Evolutionary conservation across 192 early-diverging fungal species (phyloP), one percentile per base, ranked within the genome.

Genomic region (Backusella parvicylindrica): DNA sequence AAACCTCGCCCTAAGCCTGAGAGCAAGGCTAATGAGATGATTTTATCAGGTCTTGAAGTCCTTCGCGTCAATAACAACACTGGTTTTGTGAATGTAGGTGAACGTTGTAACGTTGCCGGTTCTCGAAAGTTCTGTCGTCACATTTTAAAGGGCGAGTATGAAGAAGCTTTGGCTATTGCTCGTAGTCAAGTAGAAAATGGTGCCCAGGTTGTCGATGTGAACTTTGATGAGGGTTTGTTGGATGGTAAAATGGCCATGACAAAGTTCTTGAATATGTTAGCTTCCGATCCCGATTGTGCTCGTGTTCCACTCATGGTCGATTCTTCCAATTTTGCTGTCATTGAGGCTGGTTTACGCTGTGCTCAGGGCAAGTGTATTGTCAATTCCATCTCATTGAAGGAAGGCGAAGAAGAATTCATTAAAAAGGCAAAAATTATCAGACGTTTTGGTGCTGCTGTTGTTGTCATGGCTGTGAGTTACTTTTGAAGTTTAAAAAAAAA

Each of bases 301-400:
- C 83, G 84, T 71, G 86, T 87, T 32, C 96, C 97, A 11, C 75
- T 98, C 32, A 98, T 98, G 97, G 87, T 98, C 13, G 97, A 98
- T 82, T 97, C 96, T 23, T 97, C 95, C 74, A 98, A 98, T 83
- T 98, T 98, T 88, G 94, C 93, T n/a, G 96, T 98, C 13, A 90
- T 98, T 35, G 88, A 96, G 71, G 97, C 97, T 2, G 97, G 97
- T 30, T 86, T 98, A 75, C 97, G 96, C 83, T 98, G 96, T 77
- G 92, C 90, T 1, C 97, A 98, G 84, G 97, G 97, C 73, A 98
- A 98, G 79, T 97, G 96, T 79, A 97, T 98, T 70, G 97, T 98
- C 79, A 98, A 98, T 87, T 95, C 93, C 69, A 97, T 98, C 74
- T 95, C 93, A 37, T 84, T 98, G 73, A 98, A 98, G 84, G 97